These are phyloP conservation scores for Claviceps pazoutovae DNA, from an alignment of 2,329 filamentous ascomycete species.

Conservation along the genomic window DNA sequence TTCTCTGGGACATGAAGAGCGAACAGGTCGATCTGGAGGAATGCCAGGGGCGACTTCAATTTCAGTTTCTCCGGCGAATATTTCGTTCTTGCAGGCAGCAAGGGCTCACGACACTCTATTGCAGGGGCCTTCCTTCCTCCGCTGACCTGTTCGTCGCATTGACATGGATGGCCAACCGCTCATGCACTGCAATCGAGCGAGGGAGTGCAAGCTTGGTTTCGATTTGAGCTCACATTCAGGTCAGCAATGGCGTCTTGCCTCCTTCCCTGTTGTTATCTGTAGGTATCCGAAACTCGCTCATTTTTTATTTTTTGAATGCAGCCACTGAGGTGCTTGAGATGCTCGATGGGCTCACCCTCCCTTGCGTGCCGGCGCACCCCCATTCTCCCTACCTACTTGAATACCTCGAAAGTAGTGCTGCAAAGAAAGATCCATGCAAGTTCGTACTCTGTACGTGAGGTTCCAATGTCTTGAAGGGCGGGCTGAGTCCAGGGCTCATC, in stretches of 20 bases:
- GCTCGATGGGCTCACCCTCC: neutral
- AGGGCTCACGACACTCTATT: neutral
- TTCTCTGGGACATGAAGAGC: neutral
- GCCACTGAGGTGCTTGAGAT: neutral
- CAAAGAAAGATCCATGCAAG: no score
- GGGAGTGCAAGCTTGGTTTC: neutral
- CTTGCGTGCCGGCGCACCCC: conserved; percentile 1
- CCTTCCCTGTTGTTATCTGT: neutral
- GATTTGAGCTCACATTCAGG: neutral
- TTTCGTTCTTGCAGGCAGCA: neutral
- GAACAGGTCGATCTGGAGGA: neutral
- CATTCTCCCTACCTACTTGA: no score
- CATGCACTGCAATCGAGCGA: neutral
- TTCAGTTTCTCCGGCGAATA: neutral
- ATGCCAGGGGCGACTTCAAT: neutral
- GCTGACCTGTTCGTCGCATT: neutral
- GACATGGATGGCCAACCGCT: neutral
- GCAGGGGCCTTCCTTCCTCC: neutral
- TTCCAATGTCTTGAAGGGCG: neutral
- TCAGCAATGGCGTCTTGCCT: neutral
- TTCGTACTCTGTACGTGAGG: no score
- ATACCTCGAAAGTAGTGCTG: neutral
- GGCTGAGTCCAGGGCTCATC: neutral
- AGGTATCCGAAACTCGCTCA: neutral
- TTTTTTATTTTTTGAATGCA: conserved; percentile 1